Evolutionary conservation across 345 rosid species (phyloP), one percentile per base, ranked within the genome.

Genomic region (Erysimum cheiranthoides): DNA sequence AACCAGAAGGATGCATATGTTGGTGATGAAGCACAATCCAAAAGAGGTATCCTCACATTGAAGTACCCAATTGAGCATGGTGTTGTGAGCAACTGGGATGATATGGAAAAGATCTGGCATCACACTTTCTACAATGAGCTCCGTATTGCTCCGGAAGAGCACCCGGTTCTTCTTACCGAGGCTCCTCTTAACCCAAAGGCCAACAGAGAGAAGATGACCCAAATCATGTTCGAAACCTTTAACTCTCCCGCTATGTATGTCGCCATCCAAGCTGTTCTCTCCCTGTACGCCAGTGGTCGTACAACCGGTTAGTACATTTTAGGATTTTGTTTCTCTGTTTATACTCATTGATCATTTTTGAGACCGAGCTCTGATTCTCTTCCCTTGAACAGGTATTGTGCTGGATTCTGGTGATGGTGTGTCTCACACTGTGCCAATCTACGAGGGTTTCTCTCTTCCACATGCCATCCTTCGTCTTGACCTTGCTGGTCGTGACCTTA

Each of bases 81-180:
- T 54, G 85, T 87, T 61, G 91, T 85, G 42, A 87, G 91, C 86
- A 87, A 87, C 74, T 86, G 86, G 88, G 88, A 86, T 76, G 90
- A 85, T 67, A 83, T 86, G 90, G 88, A 84, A 49, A 86, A 84
- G 80, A 84, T 86, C 63, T 86, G 90, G 89, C 89, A 86, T 79
- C 89, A 86, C 81, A 86, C 87, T 65, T 84, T 86, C 81, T 84
- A 86, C 78, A 82, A 86, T 53, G 89, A 86, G 81, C 84, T 86
- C 16, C 87, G 89, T 16, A 85, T 86, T 35, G 87, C 85, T 66
- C 89, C 89, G 27, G 87, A 84, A 66, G 89, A 86, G 39, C 89
- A 86, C 70, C 89, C 89, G 0, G 89, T 86, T 69, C 87, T 86
- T 18, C 87, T 86, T 68, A 86, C 89, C 35, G 89, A 86, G 63